These are phyloP conservation scores for Ceratobasidium theobromae DNA, from an alignment of 1,284 basidiomycete species.

Conservation along the genomic window DNA sequence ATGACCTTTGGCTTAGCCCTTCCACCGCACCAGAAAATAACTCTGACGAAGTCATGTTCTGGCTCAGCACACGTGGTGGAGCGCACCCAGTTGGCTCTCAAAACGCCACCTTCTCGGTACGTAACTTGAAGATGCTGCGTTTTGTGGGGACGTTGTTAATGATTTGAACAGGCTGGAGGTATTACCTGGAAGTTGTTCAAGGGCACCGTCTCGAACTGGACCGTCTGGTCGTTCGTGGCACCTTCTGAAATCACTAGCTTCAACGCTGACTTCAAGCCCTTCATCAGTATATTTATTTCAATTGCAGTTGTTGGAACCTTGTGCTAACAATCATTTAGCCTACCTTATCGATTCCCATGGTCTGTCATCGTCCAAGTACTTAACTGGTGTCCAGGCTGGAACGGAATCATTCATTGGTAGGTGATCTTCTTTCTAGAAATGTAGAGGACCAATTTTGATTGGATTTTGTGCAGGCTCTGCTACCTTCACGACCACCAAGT, in stretches of 20 bases:
- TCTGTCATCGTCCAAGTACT: conserved; percentile 30
- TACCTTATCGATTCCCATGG: conserved; percentile 32
- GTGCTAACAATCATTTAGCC: conserved; percentile 42
- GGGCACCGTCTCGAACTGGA: conserved; percentile 45
- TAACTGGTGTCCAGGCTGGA: conserved; percentile 32
- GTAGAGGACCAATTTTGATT: neutral
- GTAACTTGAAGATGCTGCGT: neutral
- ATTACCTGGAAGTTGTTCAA: conserved; percentile 44
- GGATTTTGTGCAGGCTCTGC: conserved; percentile 12
- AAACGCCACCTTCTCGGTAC: conserved; percentile 41
- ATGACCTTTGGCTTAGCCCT: conserved; percentile 46
- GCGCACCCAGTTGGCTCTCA: conserved; percentile 45
- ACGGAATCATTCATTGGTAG: conserved; percentile 33
- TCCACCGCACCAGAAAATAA: conserved; percentile 40
- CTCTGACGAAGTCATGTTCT: conserved; percentile 47
- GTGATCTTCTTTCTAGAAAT: neutral
- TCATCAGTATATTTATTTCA: conserved; percentile 42
- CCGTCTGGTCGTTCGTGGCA: conserved; percentile 43
- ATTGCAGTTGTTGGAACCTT: neutral
- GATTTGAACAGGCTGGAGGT: conserved; percentile 19
- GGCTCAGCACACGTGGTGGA: conserved; percentile 45
- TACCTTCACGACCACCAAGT: conserved; percentile 25
- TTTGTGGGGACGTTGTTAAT: neutral
- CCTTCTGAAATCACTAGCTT: conserved; percentile 42
- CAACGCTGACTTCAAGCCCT: conserved; percentile 45